Base-by-base conservation (phyloP, 805 yeast species). In the Ogataea pilisensis region DNA sequence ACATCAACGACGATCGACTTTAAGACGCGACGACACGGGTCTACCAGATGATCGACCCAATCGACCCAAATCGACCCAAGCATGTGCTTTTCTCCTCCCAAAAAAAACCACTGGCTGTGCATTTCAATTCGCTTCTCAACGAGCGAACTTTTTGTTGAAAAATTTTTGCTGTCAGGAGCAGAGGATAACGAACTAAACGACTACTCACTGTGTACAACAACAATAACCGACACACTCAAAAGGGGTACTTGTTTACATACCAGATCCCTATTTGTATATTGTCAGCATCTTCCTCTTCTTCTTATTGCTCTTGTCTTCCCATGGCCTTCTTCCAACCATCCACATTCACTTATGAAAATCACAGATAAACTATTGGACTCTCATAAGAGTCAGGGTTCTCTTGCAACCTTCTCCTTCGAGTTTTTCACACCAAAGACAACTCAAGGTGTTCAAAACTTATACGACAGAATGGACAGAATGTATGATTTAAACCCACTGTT, bases 391-490 rank as follows among this genome's bases (percentile, higher is more conserved):
- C 50, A 35, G 5, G 26, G 34, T n/a, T 43, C 56, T 17, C 63
- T 61, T 61, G 72, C 95, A 2, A 87, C 98, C 5, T 91, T 86
- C 63, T 90, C 98, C 34, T 91, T 90, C 56, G 99, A 93, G 72
- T 93, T 87, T 68, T 93, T 93, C 63, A 96, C 91, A 19, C 99
- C 99, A 34, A 93, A 93, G 70, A 93, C 99, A 0, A 73, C 91
- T 18, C 97, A 93, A 64, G 99, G 99, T 60, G 93, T 91, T 19
- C 96, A 89, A 61, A 93, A 93, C 61, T 71, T 93, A 44, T 91
- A 90, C 67, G 98, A 93, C 63, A 75, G 99, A 60, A 91, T 93
- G 90, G 98, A 93, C 59, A 78, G 96, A 62, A 93, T 93, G 99
- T 88, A 86, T 63, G 87, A 85, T 49, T 71, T 88, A 54, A 82